A percentile compares a stretch with the other conserved stretches of the same genome.
Evolutionary conservation across 768 basidiomycete species (phyloP).

Genomic region (Royoungia palumana): DNA sequence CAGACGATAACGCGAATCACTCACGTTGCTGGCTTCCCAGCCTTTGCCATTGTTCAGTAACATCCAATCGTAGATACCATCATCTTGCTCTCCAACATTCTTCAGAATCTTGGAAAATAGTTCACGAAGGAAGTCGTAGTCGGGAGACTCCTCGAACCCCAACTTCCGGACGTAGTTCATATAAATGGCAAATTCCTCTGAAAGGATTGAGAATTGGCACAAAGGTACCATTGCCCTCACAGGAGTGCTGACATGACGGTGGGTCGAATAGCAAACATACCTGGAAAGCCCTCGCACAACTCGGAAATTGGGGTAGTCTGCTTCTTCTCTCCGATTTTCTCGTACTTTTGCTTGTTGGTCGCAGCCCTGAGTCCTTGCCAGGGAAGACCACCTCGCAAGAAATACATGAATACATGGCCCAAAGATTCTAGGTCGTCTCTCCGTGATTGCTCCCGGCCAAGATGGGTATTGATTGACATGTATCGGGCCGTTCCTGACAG

Average conservation of each 20-base stretch:
- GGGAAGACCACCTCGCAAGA: constrained; percentile 90
- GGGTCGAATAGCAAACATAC: constrained; percentile 35
- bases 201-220: constrained; percentile 2
- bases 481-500: constrained; percentile 96
- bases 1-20: constrained; percentile 29
- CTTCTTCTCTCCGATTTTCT: constrained; percentile 99
- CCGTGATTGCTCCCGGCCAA: constrained; percentile 92
- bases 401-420: constrained; percentile 99
- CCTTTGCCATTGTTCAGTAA: constrained; percentile 89
- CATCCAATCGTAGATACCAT: constrained; percentile 97
- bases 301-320: constrained; percentile 90
- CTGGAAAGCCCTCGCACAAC: constrained; percentile 95
- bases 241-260: background rate
- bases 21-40: constrained; percentile 86
- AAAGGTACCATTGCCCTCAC: background rate
- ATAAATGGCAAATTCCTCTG: constrained; percentile 95
- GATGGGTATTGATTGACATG: constrained; percentile 99
- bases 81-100: constrained; percentile 83
- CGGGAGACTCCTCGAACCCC: constrained; percentile 95
- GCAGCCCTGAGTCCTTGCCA: constrained; percentile 98
- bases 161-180: constrained; percentile 99
- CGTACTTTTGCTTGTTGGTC: constrained; percentile 99
- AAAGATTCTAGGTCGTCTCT: constrained; percentile 96
- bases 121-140: constrained; percentile 97
- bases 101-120: constrained; percentile 91